Percentiles rank a stretch among this genome's conserved stretches.
phyloP scores from a whole-genome alignment of 106 monocot genomes.

The Acanthochlamys bracteata region DNA sequence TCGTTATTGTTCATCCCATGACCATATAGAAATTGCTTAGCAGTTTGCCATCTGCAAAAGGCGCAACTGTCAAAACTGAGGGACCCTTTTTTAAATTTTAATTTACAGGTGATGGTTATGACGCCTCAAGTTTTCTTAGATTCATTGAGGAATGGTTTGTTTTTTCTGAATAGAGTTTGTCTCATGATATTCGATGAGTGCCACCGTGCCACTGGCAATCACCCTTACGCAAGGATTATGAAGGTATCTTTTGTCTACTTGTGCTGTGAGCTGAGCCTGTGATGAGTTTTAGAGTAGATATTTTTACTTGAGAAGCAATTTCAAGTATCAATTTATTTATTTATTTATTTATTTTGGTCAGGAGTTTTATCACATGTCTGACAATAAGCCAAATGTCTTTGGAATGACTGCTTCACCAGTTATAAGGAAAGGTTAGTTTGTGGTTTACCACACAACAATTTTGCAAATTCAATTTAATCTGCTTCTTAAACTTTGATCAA shows the following conservation, averaged over 20 bases:
- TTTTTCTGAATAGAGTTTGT: slow-evolving; percentile 37
- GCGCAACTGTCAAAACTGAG: no score
- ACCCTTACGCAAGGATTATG: slow-evolving; percentile 80
- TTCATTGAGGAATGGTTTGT: slow-evolving; percentile 70
- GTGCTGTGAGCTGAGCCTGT: no score
- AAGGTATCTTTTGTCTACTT: slow-evolving; percentile 53
- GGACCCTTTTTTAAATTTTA: no score
- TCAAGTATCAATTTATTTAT: neutral
- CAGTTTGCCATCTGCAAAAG: no score
- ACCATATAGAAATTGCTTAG: no score
- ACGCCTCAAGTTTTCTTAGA: slow-evolving; percentile 82
- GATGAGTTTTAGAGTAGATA: no score
- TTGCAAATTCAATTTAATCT: no score
- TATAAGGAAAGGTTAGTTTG: slow-evolving; percentile 60
- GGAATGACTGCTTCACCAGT: slow-evolving; percentile 91
- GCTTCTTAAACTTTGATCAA: no score
- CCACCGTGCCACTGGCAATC: slow-evolving; percentile 69
- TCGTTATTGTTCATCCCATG: no score
- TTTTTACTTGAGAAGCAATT: no score
- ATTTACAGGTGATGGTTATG: slow-evolving; percentile 79
- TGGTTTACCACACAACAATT: no score
- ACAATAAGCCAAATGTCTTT: slow-evolving; percentile 53
- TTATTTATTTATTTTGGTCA: slow-evolving; percentile 13
- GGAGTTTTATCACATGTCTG: slow-evolving; percentile 76
- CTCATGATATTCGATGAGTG: slow-evolving; percentile 89